Evolutionary conservation across 805 yeast species (phyloP).

Genomic region (Myxozyma melibiosi): DNA sequence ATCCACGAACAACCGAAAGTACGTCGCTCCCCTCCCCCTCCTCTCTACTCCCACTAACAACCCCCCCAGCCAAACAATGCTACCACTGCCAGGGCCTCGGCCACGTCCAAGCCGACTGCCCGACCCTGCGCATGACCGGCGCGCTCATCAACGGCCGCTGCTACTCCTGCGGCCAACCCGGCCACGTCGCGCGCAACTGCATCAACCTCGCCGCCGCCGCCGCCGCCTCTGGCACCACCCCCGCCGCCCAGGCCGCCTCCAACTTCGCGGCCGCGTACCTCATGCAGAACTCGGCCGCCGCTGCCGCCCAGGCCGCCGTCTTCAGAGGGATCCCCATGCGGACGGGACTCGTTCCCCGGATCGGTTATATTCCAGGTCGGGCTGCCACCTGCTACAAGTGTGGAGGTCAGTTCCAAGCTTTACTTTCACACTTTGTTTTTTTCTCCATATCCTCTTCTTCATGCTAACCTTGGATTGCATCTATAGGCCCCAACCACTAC

Average conservation of each 20-base stretch:
- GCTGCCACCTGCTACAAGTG: constrained; percentile 77
- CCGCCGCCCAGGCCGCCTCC: constrained; percentile 28
- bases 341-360: constrained; percentile 28
- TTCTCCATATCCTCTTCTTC: too few species aligned
- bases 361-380: constrained; percentile 20
- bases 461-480: too few species aligned
- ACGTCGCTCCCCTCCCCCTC: constrained; percentile 42
- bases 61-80: constrained; percentile 31
- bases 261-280: constrained; percentile 37
- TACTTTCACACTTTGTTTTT: neutral
- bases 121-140: constrained; percentile 55
- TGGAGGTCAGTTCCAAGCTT: constrained; percentile 48
- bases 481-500: constrained; percentile 69
- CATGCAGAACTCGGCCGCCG: constrained; percentile 31
- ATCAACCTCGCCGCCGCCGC: constrained; percentile 34
- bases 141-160: constrained; percentile 61
- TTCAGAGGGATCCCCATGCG: constrained; percentile 34
- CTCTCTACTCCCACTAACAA: neutral
- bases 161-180: constrained; percentile 74
- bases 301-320: constrained; percentile 33
- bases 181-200: constrained; percentile 83
- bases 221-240: constrained; percentile 27
- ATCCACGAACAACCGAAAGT: constrained; percentile 77
- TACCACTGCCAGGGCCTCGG: constrained; percentile 89
- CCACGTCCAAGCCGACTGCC: constrained; percentile 83